A percentile compares a stretch with the other conserved stretches of the same genome.
Conservation (phyloP, 371 early-diverging fungal genomes). For the Blastocladiella emersonii region DNA sequence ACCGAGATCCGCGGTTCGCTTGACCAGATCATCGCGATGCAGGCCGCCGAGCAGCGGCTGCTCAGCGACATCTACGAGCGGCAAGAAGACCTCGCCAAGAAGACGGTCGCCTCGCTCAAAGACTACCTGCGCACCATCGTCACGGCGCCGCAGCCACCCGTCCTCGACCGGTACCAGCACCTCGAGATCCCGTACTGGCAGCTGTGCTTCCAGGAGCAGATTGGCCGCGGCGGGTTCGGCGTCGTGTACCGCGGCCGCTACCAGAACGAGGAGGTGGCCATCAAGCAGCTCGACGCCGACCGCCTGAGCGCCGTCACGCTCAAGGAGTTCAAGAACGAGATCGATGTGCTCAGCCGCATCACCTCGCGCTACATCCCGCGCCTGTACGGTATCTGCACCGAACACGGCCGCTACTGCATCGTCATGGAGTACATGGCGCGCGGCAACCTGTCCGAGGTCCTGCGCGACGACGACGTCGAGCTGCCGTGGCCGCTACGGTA, state of each 20-base stretch:
- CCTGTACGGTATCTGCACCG: not conserved
- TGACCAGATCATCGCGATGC: not conserved
- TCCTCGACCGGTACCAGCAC: not conserved
- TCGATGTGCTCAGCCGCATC: not conserved
- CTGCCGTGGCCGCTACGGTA: constrained; percentile 15
- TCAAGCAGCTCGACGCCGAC: too few species aligned
- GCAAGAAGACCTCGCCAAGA: not conserved
- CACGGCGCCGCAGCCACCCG: not conserved
- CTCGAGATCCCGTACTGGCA: not conserved
- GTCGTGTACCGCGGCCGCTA: not conserved
- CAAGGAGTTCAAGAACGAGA: too few species aligned
- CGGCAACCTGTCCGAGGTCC: constrained; percentile 23
- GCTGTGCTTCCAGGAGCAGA: not conserved
- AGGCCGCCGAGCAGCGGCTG: not conserved
- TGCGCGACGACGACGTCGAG: constrained; percentile 9
- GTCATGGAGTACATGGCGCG: constrained; percentile 25
- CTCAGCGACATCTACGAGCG: not conserved
- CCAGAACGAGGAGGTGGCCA: not conserved
- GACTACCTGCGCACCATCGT: not conserved
- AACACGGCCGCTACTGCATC: constrained; percentile 11
- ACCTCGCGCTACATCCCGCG: not conserved
- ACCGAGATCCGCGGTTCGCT: not conserved
- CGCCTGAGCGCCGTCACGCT: too few species aligned
- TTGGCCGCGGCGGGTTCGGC: not conserved
- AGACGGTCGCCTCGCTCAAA: not conserved